Conservation (phyloP, 208 protist species). For the Porcisia deanei region DNA sequence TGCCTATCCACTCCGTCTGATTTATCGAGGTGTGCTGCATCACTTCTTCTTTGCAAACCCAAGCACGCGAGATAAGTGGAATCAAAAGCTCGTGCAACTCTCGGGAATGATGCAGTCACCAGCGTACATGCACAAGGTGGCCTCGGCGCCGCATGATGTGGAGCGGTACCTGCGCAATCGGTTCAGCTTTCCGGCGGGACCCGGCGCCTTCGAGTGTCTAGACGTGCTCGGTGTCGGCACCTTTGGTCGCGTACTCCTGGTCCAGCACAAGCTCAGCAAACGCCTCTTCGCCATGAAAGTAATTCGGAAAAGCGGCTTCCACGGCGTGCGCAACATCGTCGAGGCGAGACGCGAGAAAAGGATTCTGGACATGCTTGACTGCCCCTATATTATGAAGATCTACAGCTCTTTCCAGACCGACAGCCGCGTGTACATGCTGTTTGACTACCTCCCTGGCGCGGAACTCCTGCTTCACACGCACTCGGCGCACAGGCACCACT, state of each 20-base stretch:
- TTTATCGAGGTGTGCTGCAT: slow-evolving; percentile 48
- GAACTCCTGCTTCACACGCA: slow-evolving; percentile 94
- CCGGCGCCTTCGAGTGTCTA: slow-evolving; percentile 55
- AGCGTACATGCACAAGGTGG: slow-evolving; percentile 20
- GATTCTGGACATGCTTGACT: slow-evolving; percentile 66
- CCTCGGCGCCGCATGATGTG: slow-evolving; percentile 30
- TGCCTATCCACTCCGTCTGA: slow-evolving; percentile 57
- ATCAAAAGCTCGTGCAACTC: slow-evolving; percentile 38
- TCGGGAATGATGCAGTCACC: slow-evolving; percentile 32
- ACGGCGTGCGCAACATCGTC: slow-evolving; percentile 56
- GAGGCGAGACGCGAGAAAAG: slow-evolving; percentile 71
- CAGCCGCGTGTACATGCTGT: slow-evolving; percentile 82
- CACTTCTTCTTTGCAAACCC: slow-evolving; percentile 73
- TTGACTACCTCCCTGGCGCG: slow-evolving; percentile 93
- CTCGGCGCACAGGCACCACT: slow-evolving; percentile 42
- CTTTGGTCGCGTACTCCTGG: slow-evolving; percentile 78
- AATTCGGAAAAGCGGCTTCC: slow-evolving; percentile 60
- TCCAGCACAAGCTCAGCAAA: slow-evolving; percentile 58
- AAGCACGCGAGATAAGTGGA: slow-evolving; percentile 45
- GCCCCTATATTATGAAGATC: slow-evolving; percentile 88
- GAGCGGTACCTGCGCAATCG: slow-evolving; percentile 41
- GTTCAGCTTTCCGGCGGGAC: slow-evolving; percentile 43
- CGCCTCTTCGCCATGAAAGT: slow-evolving; percentile 78
- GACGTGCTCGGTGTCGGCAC: slow-evolving; percentile 69
- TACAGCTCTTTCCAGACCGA: slow-evolving; percentile 86